Evolutionary conservation across 441 rosid genomes (phyloP).

Genomic region (Gossypium lobatum): DNA sequence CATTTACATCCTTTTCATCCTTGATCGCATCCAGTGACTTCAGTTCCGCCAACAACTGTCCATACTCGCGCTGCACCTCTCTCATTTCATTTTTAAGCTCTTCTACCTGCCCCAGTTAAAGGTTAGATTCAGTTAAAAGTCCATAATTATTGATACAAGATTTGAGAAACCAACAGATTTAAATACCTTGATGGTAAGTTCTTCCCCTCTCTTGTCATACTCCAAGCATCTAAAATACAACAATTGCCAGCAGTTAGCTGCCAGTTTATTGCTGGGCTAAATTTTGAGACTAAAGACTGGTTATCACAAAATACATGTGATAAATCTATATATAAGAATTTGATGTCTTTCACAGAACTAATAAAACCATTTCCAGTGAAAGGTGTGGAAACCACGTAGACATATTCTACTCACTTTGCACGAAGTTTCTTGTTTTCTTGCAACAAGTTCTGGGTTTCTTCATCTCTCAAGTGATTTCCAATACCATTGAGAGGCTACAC

Average conservation of each 20-base stretch:
- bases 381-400: background rate
- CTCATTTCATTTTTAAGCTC: conserved; percentile 45
- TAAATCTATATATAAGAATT: background rate
- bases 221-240: conserved; percentile 51
- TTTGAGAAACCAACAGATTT: background rate
- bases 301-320: background rate
- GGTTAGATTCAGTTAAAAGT: background rate
- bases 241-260: background rate
- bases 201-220: conserved; percentile 51
- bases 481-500: conserved; percentile 29
- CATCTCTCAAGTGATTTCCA: conserved; percentile 26
- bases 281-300: background rate
- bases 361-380: background rate
- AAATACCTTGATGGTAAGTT: conserved; percentile 59
- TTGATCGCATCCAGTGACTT: conserved; percentile 32
- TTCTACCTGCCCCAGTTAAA: conserved; percentile 36
- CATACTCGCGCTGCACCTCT: conserved; percentile 39
- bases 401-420: conserved; percentile 48
- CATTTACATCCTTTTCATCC: conserved; percentile 33
- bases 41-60: conserved; percentile 40
- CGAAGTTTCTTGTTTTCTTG: conserved; percentile 65
- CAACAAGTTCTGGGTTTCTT: conserved; percentile 45
- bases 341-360: background rate
- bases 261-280: background rate
- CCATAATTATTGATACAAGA: background rate